Percentiles rank a stretch among this genome's conserved stretches.
Conservation (phyloP, 441 rosid genomes). For the Corymbia calophylla region DNA sequence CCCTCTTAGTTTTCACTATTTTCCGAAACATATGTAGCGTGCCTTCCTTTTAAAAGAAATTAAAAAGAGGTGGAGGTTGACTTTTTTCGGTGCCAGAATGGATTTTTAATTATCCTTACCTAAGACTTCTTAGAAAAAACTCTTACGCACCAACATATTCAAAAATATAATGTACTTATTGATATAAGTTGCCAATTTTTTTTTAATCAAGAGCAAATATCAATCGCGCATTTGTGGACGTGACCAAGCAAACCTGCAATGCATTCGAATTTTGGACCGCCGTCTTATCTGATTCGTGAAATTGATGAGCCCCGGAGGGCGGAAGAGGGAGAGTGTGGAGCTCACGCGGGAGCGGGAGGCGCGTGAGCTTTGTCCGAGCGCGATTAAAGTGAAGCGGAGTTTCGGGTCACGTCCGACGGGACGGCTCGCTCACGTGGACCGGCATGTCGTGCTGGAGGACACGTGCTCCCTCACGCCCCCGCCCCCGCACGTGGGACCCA, state of each 20-base stretch:
- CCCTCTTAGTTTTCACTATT: rapidly evolving
- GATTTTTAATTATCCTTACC: no score
- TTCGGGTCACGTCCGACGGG: neutral
- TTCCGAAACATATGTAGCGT: neutral
- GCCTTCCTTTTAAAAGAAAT: no score
- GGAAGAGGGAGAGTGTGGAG: neutral
- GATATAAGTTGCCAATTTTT: neutral
- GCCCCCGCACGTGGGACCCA: neutral
- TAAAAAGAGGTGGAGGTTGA: no score
- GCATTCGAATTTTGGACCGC: neutral
- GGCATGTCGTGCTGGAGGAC: neutral
- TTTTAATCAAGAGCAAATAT: no score
- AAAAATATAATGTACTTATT: neutral
- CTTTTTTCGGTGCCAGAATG: no score
- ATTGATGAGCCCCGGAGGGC: neutral
- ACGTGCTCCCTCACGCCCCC: neutral
- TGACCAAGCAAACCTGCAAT: neutral
- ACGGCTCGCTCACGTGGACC: neutral
- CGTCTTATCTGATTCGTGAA: neutral
- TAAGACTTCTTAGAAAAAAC: no score
- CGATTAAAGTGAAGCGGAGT: neutral
- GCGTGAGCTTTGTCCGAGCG: neutral
- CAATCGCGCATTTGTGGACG: no score
- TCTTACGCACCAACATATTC: neutral
- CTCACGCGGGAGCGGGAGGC: neutral